phyloP scores from a whole-genome alignment of 108 stramenopile genomes.

The Cylindrotheca fusiformis region DNA sequence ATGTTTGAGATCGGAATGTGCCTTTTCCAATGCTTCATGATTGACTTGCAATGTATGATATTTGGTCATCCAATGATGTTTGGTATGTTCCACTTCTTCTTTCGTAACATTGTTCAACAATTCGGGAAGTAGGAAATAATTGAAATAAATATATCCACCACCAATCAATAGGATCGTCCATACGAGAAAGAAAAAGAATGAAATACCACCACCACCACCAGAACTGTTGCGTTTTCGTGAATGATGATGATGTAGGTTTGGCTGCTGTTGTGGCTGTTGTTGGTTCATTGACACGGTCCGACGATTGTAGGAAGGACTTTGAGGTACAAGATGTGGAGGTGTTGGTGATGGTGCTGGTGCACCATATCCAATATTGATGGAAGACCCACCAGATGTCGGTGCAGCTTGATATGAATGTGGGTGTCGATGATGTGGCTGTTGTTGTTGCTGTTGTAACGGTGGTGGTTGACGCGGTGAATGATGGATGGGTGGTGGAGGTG shows the following conservation, averaged over 20 bases:
- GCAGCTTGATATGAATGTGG: not conserved
- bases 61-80: conserved; percentile 2
- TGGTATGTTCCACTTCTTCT: conserved; percentile 1
- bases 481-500: not conserved
- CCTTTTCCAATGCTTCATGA: not conserved
- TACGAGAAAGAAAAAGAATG: not conserved
- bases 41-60: not conserved
- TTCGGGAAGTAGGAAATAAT: not conserved
- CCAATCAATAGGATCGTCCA: not conserved
- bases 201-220: not conserved
- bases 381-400: not conserved
- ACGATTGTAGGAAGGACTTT: not conserved
- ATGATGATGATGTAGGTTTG: not conserved
- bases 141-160: not conserved
- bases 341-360: not conserved
- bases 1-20: not conserved
- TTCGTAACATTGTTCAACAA: not conserved
- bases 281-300: no score
- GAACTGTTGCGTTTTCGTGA: not conserved
- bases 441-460: not conserved
- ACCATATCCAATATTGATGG: not conserved
- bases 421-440: not conserved
- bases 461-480: not conserved
- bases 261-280: no score
- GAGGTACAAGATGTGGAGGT: not conserved